phyloP scores from a whole-genome alignment of 2,329 filamentous ascomycete genomes.

The Colletotrichum lentis region DNA sequence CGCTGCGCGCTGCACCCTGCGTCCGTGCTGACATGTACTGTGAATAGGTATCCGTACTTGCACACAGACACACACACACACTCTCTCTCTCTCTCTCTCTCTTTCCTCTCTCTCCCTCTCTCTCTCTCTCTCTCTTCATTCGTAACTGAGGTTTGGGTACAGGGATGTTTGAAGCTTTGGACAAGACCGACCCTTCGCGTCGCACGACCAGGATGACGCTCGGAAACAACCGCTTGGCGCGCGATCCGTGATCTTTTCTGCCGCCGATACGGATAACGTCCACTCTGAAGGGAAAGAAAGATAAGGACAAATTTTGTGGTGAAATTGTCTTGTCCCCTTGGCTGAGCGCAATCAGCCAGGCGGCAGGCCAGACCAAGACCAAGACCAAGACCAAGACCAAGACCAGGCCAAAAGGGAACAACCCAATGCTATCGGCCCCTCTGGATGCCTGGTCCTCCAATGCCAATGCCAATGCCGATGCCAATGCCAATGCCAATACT shows the following conservation, averaged over 20 bases:
- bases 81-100: too few relatives aligned
- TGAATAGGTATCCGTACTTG: too few relatives aligned
- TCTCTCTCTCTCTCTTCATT: background rate
- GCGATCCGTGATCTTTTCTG: slow-evolving; percentile 32
- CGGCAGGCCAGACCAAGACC: too few relatives aligned
- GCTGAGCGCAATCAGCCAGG: background rate
- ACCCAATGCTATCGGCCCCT: too few relatives aligned
- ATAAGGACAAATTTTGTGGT: background rate
- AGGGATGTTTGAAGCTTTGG: slow-evolving; percentile 35
- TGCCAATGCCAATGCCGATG: background rate
- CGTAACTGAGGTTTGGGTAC: background rate
- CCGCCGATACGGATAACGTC: background rate
- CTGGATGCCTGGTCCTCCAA: background rate
- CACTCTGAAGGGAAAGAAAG: background rate
- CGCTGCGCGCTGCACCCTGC: background rate
- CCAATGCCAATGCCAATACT: background rate
- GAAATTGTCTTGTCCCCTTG: background rate
- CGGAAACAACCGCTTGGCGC: slow-evolving; percentile 37
- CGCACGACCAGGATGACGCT: slow-evolving; percentile 32
- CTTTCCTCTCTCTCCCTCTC: background rate
- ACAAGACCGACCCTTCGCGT: slow-evolving; percentile 35
- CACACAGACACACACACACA: too few relatives aligned
- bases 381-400: too few relatives aligned
- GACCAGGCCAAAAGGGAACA: too few relatives aligned
- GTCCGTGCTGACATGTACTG: background rate